These are phyloP conservation scores for Stachybotrys elegans DNA, from an alignment of 2,329 filamentous ascomycete species.

Conservation along the genomic window DNA sequence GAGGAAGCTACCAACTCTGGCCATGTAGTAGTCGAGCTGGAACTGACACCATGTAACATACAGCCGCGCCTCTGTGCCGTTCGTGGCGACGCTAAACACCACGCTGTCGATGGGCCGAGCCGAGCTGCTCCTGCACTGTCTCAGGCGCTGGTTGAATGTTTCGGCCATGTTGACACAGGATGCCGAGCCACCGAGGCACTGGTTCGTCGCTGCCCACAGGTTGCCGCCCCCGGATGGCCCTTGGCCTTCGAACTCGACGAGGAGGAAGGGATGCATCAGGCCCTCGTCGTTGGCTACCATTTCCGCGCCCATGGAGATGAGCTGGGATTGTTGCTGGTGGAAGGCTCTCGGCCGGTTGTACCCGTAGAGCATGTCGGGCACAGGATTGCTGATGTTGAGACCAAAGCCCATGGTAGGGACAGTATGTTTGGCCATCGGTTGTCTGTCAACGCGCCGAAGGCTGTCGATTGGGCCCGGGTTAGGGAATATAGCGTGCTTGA, in stretches of 20 bases:
- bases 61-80: conserved; percentile 23
- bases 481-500: not conserved
- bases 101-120: not conserved
- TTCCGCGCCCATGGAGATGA: not conserved
- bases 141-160: conserved; percentile 13
- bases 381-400: conserved; percentile 8
- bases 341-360: conserved; percentile 3
- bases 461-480: not conserved
- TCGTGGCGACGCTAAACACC: conserved; percentile 21
- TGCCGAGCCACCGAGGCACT: conserved; percentile 25
- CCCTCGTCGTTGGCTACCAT: conserved; percentile 1
- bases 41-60: conserved; percentile 28
- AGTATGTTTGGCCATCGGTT: conserved; percentile 1
- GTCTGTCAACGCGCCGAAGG: not conserved
- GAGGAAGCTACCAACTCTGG: conserved; percentile 20
- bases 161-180: conserved; percentile 25
- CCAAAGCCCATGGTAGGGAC: conserved; percentile 5
- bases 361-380: conserved; percentile 9
- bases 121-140: conserved; percentile 7
- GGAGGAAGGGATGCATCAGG: conserved; percentile 9
- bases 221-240: conserved; percentile 13
- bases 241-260: conserved; percentile 17
- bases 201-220: conserved; percentile 29
- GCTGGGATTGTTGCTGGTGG: not conserved
- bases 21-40: conserved; percentile 23